These are phyloP conservation scores for Carallia brachiata DNA, from an alignment of 345 rosid species.

Conservation along the genomic window DNA sequence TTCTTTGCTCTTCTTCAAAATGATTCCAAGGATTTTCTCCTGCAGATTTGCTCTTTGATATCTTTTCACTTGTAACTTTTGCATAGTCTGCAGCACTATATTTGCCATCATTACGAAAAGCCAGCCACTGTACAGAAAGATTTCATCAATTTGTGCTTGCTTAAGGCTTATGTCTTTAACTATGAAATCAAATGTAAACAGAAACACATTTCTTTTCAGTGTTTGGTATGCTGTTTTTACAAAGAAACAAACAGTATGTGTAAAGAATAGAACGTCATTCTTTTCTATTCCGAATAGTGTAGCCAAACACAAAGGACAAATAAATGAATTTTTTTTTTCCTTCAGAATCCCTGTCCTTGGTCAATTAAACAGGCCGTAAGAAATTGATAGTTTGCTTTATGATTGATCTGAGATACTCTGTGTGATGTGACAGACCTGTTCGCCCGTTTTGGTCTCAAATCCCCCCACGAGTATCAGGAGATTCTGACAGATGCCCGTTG, in stretches of 20 bases:
- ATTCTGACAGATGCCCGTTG: conserved; percentile 55
- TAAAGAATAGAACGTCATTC: not conserved
- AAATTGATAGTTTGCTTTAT: conserved; percentile 2
- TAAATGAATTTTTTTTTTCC: not conserved
- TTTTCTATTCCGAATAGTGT: not conserved
- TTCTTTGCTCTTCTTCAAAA: conserved; percentile 48
- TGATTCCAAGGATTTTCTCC: conserved; percentile 57
- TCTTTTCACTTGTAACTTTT: conserved; percentile 57
- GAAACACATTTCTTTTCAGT: not conserved
- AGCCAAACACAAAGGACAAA: not conserved
- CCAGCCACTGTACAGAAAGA: conserved; percentile 70
- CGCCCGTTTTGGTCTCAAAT: conserved; percentile 86
- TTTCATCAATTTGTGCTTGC: conserved; percentile 13
- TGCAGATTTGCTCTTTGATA: conserved; percentile 36
- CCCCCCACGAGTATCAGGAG: conserved; percentile 76
- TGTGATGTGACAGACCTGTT: conserved; percentile 57
- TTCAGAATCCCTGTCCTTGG: not conserved
- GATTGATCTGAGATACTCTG: conserved; percentile 8
- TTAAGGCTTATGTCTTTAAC: too few species aligned
- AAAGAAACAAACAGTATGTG: not conserved
- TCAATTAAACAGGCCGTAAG: not conserved
- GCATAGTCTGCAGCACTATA: conserved; percentile 88
- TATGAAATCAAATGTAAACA: not conserved
- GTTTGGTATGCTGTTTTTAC: not conserved
- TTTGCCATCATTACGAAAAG: conserved; percentile 77